A percentile compares a stretch with the other conserved stretches of the same genome.
Evolutionary conservation across 371 early-diverging fungal species (phyloP).

Genomic region (Smittium culicis): DNA sequence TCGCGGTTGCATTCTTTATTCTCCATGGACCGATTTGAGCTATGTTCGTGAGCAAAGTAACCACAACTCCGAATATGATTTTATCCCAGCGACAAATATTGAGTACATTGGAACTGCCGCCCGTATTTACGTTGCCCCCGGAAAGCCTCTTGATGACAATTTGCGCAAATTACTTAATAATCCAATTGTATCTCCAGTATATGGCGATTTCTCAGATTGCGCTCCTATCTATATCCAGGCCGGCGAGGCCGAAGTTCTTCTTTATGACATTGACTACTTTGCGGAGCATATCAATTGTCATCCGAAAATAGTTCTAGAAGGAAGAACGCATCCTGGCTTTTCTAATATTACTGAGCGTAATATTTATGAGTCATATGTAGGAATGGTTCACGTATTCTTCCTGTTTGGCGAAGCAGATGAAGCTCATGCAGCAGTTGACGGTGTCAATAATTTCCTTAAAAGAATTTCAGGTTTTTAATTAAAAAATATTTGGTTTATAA

Average conservation of each 20-base stretch:
- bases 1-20: constrained; percentile 5
- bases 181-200: constrained; percentile 26
- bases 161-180: constrained; percentile 19
- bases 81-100: constrained; percentile 3
- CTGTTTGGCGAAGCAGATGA: constrained; percentile 7
- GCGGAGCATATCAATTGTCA: neutral
- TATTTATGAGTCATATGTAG: constrained; percentile 5
- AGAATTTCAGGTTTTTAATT: too few relatives aligned
- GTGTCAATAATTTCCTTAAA: constrained; percentile 1
- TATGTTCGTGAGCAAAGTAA: constrained; percentile 6
- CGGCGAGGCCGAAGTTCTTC: constrained; percentile 30
- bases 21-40: constrained; percentile 20
- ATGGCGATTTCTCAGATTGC: constrained; percentile 36
- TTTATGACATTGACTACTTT: constrained; percentile 21
- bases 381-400: constrained; percentile 6
- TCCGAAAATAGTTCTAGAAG: neutral
- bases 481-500: too few relatives aligned
- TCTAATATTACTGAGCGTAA: neutral
- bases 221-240: constrained; percentile 33
- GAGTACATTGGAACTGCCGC: neutral
- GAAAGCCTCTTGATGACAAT: constrained; percentile 12
- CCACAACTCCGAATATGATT: constrained; percentile 13
- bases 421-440: neutral
- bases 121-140: constrained; percentile 24
- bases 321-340: constrained; percentile 6